Conservation (phyloP, 805 yeast species). For the Saccharomyces kudriavzevii region DNA sequence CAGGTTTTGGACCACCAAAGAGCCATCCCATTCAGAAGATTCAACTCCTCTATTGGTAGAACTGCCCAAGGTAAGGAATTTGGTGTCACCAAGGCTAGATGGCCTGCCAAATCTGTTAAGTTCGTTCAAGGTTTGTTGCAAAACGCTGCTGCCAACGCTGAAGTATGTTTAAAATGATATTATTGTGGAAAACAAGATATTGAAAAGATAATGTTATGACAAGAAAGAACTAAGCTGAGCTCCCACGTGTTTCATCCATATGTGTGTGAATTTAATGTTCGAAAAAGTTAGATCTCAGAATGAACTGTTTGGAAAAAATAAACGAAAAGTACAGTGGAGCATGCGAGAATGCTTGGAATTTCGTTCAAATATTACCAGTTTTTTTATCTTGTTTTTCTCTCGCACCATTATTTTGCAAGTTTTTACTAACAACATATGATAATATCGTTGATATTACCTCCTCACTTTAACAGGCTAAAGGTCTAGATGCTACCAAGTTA, state of each 20-base stretch:
- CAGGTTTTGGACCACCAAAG: conserved; percentile 97
- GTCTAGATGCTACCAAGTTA: conserved; percentile 90
- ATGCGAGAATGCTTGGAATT: not conserved
- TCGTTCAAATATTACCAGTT: not conserved
- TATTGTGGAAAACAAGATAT: not conserved
- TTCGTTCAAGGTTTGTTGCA: conserved; percentile 88
- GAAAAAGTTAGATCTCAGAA: not conserved
- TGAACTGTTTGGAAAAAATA: not conserved
- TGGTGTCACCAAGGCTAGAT: conserved; percentile 99
- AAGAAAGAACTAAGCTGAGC: not conserved
- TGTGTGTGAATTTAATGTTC: not conserved
- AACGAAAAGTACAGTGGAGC: not conserved
- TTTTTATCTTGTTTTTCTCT: not conserved
- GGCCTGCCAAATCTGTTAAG: conserved; percentile 99
- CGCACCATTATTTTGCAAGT: not conserved
- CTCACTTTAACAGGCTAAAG: conserved; percentile 56
- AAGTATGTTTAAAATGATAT: conserved; percentile 35
- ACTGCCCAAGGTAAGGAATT: conserved; percentile 99
- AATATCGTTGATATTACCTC: not conserved
- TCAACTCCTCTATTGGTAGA: conserved; percentile 93
- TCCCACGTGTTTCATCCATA: not conserved
- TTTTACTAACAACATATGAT: not conserved
- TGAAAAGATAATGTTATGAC: not conserved
- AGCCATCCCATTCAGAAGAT: conserved; percentile 99
- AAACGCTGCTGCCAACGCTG: conserved; percentile 99